phyloP scores from a whole-genome alignment of 306 rosid species.

The Herpetospermum pedunculosum region DNA sequence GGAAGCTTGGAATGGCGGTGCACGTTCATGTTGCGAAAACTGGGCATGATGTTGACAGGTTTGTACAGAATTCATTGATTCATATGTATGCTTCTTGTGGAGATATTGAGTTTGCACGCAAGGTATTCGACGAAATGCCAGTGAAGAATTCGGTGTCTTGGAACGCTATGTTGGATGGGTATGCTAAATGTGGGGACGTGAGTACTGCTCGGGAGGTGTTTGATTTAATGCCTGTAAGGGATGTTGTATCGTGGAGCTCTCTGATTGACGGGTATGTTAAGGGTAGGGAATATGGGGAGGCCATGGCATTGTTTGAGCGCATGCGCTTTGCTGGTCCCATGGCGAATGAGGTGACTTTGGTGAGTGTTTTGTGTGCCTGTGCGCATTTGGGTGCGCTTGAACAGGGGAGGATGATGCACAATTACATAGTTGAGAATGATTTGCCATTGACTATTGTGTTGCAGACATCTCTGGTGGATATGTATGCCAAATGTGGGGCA shows the following conservation, averaged over 20 bases:
- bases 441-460: constrained; percentile 43
- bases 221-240: constrained; percentile 44
- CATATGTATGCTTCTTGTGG: constrained; percentile 62
- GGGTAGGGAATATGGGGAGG: constrained; percentile 43
- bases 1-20: constrained; percentile 39
- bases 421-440: constrained; percentile 30
- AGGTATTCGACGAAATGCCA: constrained; percentile 37
- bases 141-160: constrained; percentile 49
- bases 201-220: constrained; percentile 40
- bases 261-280: constrained; percentile 61
- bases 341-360: constrained; percentile 73
- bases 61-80: constrained; percentile 51
- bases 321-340: constrained; percentile 37
- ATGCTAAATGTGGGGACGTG: constrained; percentile 58
- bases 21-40: constrained; percentile 45
- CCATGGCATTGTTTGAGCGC: constrained; percentile 41
- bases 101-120: constrained; percentile 37
- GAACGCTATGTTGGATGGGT: constrained; percentile 75
- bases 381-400: constrained; percentile 67
- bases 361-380: constrained; percentile 65
- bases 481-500: constrained; percentile 84
- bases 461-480: constrained; percentile 69
- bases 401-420: constrained; percentile 44
- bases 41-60: constrained; percentile 47
- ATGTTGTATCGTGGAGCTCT: constrained; percentile 77